phyloP scores from a whole-genome alignment of 1,284 basidiomycete genomes.

The Microbotryum scabiosae region DNA sequence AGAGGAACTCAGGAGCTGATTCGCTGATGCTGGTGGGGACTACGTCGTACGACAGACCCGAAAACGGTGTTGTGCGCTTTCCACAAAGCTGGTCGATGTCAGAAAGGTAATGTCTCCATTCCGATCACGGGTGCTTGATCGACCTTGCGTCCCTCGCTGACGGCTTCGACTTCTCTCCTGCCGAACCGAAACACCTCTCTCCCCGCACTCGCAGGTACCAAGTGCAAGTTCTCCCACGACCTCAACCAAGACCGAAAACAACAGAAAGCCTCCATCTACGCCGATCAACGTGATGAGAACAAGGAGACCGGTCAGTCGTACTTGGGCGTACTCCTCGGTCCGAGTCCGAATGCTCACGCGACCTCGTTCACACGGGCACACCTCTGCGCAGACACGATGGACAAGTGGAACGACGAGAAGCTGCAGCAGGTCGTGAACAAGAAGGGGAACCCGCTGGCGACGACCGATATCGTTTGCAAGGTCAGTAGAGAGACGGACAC shows the following conservation, averaged over 20 bases:
- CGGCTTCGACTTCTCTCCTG: too few species aligned
- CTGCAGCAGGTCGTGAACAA: slow-evolving; percentile 74
- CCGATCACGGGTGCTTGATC: not conserved
- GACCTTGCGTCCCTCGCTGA: not conserved
- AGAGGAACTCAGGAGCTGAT: too few species aligned
- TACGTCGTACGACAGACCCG: slow-evolving; percentile 51
- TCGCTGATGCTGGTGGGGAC: not conserved
- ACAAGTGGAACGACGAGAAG: slow-evolving; percentile 94
- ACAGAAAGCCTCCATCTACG: slow-evolving; percentile 94
- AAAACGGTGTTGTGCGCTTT: slow-evolving; percentile 82
- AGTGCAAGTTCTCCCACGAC: slow-evolving; percentile 86
- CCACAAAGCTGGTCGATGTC: slow-evolving; percentile 80
- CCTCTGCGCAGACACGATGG: slow-evolving; percentile 76
- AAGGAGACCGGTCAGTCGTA: slow-evolving; percentile 51
- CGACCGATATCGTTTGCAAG: slow-evolving; percentile 55
- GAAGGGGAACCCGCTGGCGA: slow-evolving; percentile 87
- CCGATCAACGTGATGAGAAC: slow-evolving; percentile 70
- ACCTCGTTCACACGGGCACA: not conserved
- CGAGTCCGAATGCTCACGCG: not conserved
- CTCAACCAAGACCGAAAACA: slow-evolving; percentile 78
- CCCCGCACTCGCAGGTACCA: slow-evolving; percentile 23
- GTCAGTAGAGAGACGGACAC: too few species aligned
- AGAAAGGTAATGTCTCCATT: slow-evolving; percentile 53
- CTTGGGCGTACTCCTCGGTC: not conserved
- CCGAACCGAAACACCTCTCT: too few species aligned